Base-by-base conservation (phyloP, 2,329 filamentous ascomycete species). In the Colletotrichum orchidophilum region DNA sequence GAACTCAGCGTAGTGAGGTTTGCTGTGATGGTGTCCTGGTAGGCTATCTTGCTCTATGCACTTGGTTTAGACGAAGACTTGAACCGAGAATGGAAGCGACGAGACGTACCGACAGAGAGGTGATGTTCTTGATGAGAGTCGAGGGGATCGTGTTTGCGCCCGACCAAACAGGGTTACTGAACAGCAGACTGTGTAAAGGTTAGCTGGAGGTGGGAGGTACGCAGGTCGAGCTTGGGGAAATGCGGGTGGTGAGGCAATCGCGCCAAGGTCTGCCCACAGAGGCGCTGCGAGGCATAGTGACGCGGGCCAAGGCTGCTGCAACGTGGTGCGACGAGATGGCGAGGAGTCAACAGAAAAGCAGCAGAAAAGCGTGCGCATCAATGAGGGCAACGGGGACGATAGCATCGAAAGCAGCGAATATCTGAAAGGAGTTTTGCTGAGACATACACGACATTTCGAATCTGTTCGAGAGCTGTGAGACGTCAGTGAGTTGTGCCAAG, bases 1-100 rank as follows among this genome's bases (percentile, higher is more conserved):
- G 88, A 90, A 3, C 93, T 93, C 15, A 98, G 85, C 0, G 94
- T 97, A 54, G 91, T 93, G 62, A 97, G 87, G 76, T 93, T 93
- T 68, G 81, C 80, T 24, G 79, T 75, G 63, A 89, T 80, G 54
- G 83, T 82, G 70, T 86, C 82, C 69, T 89, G 84, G 76, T 89
- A 90, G 66, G 86, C 85, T 77, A 90, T 79, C 71, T 53, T 52
- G 13, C 33, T 86, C 70, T 68, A n/a, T 29, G 67, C 57, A 52
- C 66, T 63, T 76, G 69, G 77, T 75, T 74, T 68, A 63, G 52
- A 61, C 53, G 26, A 60, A 63, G 35, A 53, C 64, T 24, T 50
- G 13, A 29, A 29, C 7, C 39, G 29, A 50, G 31, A 54, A 29
- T 3, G 66, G 54, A 60, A 24, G 50, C 33, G 57, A 49, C 24